Percentiles rank a stretch among this genome's conserved stretches.
phyloP scores from a whole-genome alignment of 1,284 basidiomycete genomes.

The Ustilago xerochloae region DNA sequence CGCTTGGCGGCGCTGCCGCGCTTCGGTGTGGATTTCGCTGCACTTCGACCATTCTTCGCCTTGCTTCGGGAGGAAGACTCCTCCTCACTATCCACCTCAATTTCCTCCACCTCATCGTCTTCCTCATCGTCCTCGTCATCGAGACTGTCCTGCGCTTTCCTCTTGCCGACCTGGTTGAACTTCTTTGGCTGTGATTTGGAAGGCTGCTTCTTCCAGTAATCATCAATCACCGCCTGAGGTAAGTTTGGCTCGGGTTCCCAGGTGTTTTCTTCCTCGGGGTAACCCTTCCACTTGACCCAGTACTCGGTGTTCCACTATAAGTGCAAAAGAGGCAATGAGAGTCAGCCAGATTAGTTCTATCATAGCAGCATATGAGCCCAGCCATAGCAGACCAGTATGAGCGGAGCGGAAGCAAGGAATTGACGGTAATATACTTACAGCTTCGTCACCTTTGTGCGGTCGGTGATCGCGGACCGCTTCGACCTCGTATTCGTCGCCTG shows the following conservation, averaged over 20 bases:
- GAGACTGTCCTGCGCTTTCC: constrained; percentile 8
- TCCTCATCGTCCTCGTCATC: constrained; percentile 13
- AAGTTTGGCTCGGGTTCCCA: constrained; percentile 53
- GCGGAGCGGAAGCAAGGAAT: neutral
- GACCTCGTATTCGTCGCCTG: constrained; percentile 45
- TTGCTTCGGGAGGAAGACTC: constrained; percentile 1
- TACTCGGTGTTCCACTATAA: constrained; percentile 36
- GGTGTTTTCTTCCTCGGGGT: constrained; percentile 39
- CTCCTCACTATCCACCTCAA: constrained; percentile 14
- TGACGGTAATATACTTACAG: too few relatives aligned
- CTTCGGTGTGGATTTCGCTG: constrained; percentile 1
- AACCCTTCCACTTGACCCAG: constrained; percentile 54
- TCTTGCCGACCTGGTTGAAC: constrained; percentile 22
- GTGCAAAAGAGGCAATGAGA: neutral
- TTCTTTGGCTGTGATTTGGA: constrained; percentile 46
- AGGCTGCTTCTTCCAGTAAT: constrained; percentile 50
- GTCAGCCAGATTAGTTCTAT: too few relatives aligned
- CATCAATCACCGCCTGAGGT: constrained; percentile 11
- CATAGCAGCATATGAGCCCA: too few relatives aligned
- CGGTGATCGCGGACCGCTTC: constrained; percentile 38
- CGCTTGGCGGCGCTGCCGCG: constrained; percentile 13
- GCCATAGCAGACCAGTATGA: neutral
- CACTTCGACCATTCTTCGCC: constrained; percentile 8
- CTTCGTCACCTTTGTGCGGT: constrained; percentile 7
- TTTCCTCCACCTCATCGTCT: constrained; percentile 16